Base-by-base conservation (phyloP, 768 basidiomycete genomes). In the Xanthoconium stramineum region DNA sequence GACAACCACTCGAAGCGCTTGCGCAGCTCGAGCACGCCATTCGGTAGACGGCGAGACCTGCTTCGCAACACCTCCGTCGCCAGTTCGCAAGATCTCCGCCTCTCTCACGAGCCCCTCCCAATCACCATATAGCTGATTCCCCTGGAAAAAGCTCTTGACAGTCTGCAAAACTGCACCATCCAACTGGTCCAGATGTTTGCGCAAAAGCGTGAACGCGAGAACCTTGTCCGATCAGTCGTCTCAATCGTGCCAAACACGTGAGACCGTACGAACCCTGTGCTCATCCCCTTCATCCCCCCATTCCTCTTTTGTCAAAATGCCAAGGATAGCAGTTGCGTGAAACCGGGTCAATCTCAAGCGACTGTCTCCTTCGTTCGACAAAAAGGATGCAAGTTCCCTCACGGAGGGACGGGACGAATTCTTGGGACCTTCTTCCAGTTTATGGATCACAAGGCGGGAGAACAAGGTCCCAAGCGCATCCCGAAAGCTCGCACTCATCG, bases 381-480 rank as follows among this genome's bases (percentile, higher is more conserved):
- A 60, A 44, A 71, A 50, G 43, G 61, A 67, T 36, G 45, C 24
- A 38, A 69, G 54, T n/a, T 45, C 59, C 44, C 19, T 52, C 47
- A 40, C 44, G 28, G 57, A 55, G 32, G 58, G 65, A 44, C 48
- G 36, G 33, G 66, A 62, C 45, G 58, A 35, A 48, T 55, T 61
- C 32, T 66, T 70, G 19, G 76, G 72, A 3, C 77, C 77, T 38
- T 76, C 72, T 50, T 76, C 70, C 39, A 89, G 65, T 50, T 79
- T 76, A 44, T 75, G 69, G 28, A 69, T 55, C 51, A 69, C 30
- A 42, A 66, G 57, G 20, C 61, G 61, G 42, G 65, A 48, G 37
- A 66, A 65, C 58, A 56, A 72, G 64, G 15, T 65, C 65, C 65
- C 71, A 67, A 63, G 74, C 69, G 45, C 67, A 71, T 61, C 61